A percentile compares a stretch with the other conserved stretches of the same genome.
Conservation (phyloP, 2,329 filamentous ascomycete genomes). For the Kalaharituber pfeilii region DNA sequence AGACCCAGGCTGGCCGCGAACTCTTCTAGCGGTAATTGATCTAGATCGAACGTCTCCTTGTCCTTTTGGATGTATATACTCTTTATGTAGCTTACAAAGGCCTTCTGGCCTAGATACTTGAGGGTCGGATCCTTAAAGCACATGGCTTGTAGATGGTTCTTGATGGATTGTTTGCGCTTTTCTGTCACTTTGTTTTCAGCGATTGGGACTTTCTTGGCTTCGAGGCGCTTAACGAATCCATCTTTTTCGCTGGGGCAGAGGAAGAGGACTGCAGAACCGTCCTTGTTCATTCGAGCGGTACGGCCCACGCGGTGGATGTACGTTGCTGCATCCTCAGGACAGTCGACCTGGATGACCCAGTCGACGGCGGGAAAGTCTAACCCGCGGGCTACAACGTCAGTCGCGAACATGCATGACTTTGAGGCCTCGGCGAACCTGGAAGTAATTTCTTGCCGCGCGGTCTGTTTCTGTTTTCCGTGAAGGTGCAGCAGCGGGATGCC, state of each 20-base stretch:
- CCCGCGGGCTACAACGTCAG: constrained; percentile 83
- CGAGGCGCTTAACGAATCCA: constrained; percentile 72
- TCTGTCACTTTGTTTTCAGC: constrained; percentile 70
- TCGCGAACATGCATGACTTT: constrained; percentile 78
- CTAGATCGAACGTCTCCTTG: constrained; percentile 76
- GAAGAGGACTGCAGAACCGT: constrained; percentile 77
- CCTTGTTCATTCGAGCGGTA: constrained; percentile 80
- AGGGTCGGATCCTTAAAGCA: constrained; percentile 87
- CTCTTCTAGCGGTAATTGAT: constrained; percentile 66
- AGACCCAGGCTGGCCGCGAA: constrained; percentile 74
- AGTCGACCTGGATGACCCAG: constrained; percentile 98
- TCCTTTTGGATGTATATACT: constrained; percentile 79
- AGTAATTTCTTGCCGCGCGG: constrained; percentile 73
- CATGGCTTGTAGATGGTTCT: constrained; percentile 75
- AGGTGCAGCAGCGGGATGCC: constrained; percentile 86
- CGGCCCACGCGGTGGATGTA: constrained; percentile 94
- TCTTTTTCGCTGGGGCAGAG: constrained; percentile 80
- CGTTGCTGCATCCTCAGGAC: constrained; percentile 87
- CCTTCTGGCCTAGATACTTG: constrained; percentile 91
- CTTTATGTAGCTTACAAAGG: constrained; percentile 76
- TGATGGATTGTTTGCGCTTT: constrained; percentile 76
- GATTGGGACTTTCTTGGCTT: constrained; percentile 78
- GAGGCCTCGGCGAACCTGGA: constrained; percentile 64
- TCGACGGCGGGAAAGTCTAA: constrained; percentile 93
- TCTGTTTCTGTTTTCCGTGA: constrained; percentile 84